phyloP scores from a whole-genome alignment of 2,329 filamentous ascomycete genomes.

The Arthrobotrys conoides region DNA sequence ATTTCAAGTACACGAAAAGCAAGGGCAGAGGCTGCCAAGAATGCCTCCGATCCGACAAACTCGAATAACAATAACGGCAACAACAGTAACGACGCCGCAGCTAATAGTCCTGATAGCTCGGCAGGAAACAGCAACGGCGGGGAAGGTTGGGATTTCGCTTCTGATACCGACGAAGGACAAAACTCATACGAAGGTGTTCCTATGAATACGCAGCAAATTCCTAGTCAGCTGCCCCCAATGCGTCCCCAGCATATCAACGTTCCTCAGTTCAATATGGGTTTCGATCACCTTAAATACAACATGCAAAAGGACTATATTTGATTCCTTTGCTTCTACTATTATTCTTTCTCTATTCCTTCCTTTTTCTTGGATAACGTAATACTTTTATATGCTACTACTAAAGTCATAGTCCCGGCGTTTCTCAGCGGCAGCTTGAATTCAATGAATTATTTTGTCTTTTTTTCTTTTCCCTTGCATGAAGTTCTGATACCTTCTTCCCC shows the following conservation, averaged over 20 bases:
- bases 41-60: constrained; percentile 40
- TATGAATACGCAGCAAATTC: constrained; percentile 55
- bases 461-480: constrained; percentile 31
- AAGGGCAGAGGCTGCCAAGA: constrained; percentile 62
- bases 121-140: constrained; percentile 49
- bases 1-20: constrained; percentile 68
- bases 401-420: constrained; percentile 59
- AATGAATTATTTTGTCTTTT: constrained; percentile 20
- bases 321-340: not conserved
- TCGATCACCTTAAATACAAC: constrained; percentile 51
- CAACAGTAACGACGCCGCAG: constrained; percentile 37
- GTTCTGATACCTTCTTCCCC: constrained; percentile 38
- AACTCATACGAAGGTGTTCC: constrained; percentile 54
- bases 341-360: constrained; percentile 20
- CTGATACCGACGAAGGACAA: constrained; percentile 58
- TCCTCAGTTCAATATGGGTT: constrained; percentile 50
- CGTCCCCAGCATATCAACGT: constrained; percentile 55
- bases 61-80: constrained; percentile 36
- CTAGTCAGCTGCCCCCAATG: constrained; percentile 57
- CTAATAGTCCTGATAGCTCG: constrained; percentile 52
- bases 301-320: constrained; percentile 52
- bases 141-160: constrained; percentile 52
- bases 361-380: constrained; percentile 32
- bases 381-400: constrained; percentile 36
- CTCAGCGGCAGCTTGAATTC: constrained; percentile 55